phyloP scores from a whole-genome alignment of 345 rosid species.

The Clausena lansium region DNA sequence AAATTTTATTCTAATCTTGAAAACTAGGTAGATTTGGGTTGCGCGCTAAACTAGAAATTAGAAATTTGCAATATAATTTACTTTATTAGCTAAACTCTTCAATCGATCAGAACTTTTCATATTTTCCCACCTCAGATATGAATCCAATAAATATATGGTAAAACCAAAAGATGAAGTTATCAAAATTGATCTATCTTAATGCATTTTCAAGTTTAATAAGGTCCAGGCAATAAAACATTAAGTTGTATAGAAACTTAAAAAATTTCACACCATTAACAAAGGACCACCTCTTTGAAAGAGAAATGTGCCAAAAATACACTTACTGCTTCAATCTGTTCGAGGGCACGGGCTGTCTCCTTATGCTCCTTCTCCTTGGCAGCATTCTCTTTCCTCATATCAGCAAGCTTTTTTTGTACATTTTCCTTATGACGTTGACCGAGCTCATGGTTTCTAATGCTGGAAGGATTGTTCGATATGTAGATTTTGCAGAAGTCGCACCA shows the following conservation, averaged over 20 bases:
- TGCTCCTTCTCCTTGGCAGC: conserved; percentile 77
- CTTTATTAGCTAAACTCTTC: background rate
- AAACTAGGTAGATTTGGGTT: background rate
- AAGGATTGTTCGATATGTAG: conserved; percentile 68
- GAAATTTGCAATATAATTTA: background rate
- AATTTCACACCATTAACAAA: background rate
- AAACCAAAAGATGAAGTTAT: background rate
- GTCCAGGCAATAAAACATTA: background rate
- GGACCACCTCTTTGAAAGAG: background rate
- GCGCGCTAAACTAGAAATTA: background rate
- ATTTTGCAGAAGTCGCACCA: conserved; percentile 98
- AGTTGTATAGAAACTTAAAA: background rate
- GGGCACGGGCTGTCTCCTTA: conserved; percentile 64
- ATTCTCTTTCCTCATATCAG: conserved; percentile 73
- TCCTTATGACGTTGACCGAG: conserved; percentile 85
- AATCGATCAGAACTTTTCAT: background rate
- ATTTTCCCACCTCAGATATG: background rate
- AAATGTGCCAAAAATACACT: conserved; percentile 22
- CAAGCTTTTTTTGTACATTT: conserved; percentile 65
- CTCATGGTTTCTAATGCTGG: conserved; percentile 92
- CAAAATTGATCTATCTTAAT: background rate
- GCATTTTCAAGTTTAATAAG: background rate
- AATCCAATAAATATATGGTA: background rate
- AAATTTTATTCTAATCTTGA: background rate
- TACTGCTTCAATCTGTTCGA: conserved; percentile 92